Evolutionary conservation across 2,329 filamentous ascomycete genomes (phyloP).

Genomic region (Hypocreales sp.): DNA sequence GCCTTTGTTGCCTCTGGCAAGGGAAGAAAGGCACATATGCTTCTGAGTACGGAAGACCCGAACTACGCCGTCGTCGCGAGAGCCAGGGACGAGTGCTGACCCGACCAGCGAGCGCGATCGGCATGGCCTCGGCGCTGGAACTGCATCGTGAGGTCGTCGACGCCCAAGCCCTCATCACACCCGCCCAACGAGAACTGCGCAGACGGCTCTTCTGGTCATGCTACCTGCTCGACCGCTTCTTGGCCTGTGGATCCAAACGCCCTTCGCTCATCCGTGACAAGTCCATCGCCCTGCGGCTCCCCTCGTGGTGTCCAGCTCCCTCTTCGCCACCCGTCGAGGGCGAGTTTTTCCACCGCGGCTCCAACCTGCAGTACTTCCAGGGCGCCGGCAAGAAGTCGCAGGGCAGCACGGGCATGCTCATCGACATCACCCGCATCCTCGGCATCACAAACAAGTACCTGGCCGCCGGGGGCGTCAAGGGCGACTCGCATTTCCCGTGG

Average conservation of each 20-base stretch:
- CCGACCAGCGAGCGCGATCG: slow-evolving; percentile 30
- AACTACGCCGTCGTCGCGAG: too few relatives aligned
- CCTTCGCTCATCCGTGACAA: slow-evolving; percentile 70
- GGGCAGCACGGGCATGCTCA: slow-evolving; percentile 64
- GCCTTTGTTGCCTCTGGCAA: slow-evolving; percentile 64
- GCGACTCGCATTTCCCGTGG: slow-evolving; percentile 84
- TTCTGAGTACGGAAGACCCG: slow-evolving; percentile 43
- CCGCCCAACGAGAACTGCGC: slow-evolving; percentile 59
- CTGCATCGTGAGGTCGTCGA: slow-evolving; percentile 63
- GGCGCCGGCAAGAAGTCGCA: slow-evolving; percentile 55
- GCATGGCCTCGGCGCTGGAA: slow-evolving; percentile 72
- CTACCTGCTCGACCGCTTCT: slow-evolving; percentile 75
- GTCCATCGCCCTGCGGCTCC: slow-evolving; percentile 58
- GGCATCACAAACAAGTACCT: slow-evolving; percentile 75
- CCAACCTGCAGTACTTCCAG: slow-evolving; percentile 60
- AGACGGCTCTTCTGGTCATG: slow-evolving; percentile 80
- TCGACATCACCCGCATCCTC: slow-evolving; percentile 70
- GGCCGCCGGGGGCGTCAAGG: slow-evolving; percentile 72
- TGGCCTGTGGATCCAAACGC: slow-evolving; percentile 65
- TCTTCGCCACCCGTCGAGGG: slow-evolving; percentile 52
- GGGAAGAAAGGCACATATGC: slow-evolving; percentile 78
- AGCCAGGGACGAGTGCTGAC: too few relatives aligned
- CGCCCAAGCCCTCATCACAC: slow-evolving; percentile 40
- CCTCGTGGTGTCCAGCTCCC: slow-evolving; percentile 53
- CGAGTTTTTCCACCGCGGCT: slow-evolving; percentile 65